phyloP scores from a whole-genome alignment of 495 filamentous ascomycete genomes.

The Podospora pseudocomata region DNA sequence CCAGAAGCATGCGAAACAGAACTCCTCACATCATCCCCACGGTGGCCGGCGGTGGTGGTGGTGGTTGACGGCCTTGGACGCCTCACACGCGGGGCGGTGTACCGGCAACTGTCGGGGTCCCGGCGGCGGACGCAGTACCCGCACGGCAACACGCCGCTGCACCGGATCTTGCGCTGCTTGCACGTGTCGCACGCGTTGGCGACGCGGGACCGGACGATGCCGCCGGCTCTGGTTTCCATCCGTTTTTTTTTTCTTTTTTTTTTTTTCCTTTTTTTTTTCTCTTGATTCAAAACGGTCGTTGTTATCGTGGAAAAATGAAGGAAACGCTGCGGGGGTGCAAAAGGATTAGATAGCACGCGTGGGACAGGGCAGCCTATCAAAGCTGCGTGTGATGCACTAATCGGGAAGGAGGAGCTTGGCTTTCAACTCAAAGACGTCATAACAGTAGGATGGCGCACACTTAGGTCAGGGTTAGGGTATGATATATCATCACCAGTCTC shows the following conservation, averaged over 20 bases:
- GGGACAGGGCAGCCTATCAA: not conserved
- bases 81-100: constrained; percentile 25
- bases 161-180: constrained; percentile 45
- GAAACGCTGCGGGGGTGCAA: not conserved
- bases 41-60: no score
- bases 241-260: not conserved
- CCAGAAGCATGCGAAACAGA: not conserved
- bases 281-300: no score
- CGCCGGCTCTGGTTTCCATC: constrained; percentile 23
- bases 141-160: constrained; percentile 38
- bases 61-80: constrained; percentile 10
- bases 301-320: not conserved
- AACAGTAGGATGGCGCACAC: no score
- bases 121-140: constrained; percentile 31
- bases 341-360: no score
- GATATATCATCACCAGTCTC: no score
- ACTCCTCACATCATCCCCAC: no score
- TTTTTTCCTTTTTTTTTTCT: no score
- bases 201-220: constrained; percentile 30
- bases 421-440: not conserved
- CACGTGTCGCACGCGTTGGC: constrained; percentile 46
- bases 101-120: constrained; percentile 28
- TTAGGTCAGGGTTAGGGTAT: not conserved
- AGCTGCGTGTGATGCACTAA: not conserved
- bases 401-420: not conserved